Conservation (phyloP, 768 basidiomycete genomes). For the Pulveroboletus frians region DNA sequence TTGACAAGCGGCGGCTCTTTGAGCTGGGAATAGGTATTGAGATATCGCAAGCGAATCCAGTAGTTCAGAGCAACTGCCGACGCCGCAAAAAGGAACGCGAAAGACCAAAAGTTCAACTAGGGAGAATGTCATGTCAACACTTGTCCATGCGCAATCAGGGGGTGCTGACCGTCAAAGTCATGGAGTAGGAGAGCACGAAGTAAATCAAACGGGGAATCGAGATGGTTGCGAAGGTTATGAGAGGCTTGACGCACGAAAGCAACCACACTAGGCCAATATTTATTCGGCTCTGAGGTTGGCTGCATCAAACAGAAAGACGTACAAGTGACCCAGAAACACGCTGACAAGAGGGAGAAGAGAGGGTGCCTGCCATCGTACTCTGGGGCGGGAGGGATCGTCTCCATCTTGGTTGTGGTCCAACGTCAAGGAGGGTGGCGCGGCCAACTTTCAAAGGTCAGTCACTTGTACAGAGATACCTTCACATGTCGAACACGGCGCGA, state of each 20-base stretch:
- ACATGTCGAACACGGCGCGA: constrained; percentile 4
- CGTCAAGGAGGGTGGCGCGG: neutral
- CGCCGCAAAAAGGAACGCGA: constrained; percentile 69
- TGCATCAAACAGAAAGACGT: constrained; percentile 30
- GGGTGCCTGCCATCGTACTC: constrained; percentile 52
- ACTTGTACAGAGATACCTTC: neutral
- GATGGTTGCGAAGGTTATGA: constrained; percentile 79
- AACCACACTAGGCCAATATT: constrained; percentile 58
- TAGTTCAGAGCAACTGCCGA: constrained; percentile 70
- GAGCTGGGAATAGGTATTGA: constrained; percentile 69
- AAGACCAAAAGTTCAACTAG: constrained; percentile 88
- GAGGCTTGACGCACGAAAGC: constrained; percentile 67
- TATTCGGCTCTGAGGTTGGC: constrained; percentile 3
- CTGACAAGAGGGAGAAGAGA: constrained; percentile 68
- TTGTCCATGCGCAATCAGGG: neutral
- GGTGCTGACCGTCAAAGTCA: constrained; percentile 73
- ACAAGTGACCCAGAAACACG: constrained; percentile 83
- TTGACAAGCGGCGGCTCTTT: constrained; percentile 81
- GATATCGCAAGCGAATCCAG: constrained; percentile 78
- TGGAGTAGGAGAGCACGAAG: constrained; percentile 75
- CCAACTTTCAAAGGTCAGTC: neutral
- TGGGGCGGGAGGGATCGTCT: constrained; percentile 12
- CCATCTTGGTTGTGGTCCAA: constrained; percentile 24
- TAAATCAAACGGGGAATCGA: constrained; percentile 77
- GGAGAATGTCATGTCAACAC: constrained; percentile 7